These are phyloP conservation scores for Paraphoma sp. DNA, from an alignment of 2,329 filamentous ascomycete genomes.

Conservation along the genomic window DNA sequence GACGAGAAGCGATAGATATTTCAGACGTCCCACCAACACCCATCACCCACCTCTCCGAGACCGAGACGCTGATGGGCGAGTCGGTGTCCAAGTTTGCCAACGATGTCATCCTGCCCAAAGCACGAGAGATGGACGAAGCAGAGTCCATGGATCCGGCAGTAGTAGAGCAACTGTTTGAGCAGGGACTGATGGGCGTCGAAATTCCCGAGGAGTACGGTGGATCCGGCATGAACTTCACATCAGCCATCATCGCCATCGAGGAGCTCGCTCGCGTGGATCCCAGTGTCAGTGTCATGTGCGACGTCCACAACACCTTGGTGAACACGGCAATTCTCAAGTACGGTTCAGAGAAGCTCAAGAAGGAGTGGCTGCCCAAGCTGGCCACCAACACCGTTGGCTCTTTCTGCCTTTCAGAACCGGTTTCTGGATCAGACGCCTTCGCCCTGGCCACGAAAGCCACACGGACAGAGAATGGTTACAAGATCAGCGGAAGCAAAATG, in stretches of 20 bases:
- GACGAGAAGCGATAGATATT: slow-evolving; percentile 57
- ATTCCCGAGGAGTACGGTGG: slow-evolving; percentile 97
- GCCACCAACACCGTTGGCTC: slow-evolving; percentile 88
- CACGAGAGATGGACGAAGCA: slow-evolving; percentile 96
- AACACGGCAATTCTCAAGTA: slow-evolving; percentile 92
- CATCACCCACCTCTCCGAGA: slow-evolving; percentile 90
- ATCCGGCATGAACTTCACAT: slow-evolving; percentile 98
- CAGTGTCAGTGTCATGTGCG: slow-evolving; percentile 91
- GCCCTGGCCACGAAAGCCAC: slow-evolving; percentile 90
- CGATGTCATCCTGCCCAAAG: slow-evolving; percentile 87
- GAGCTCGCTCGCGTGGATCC: slow-evolving; percentile 94
- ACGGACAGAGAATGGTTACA: slow-evolving; percentile 83
- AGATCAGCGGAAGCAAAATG: slow-evolving; percentile 94
- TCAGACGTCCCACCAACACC: slow-evolving; percentile 85
- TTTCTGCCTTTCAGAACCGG: slow-evolving; percentile 92
- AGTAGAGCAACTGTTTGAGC: slow-evolving; percentile 94
- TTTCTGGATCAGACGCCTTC: slow-evolving; percentile 94
- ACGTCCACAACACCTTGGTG: slow-evolving; percentile 98
- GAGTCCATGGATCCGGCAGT: slow-evolving; percentile 89
- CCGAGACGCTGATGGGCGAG: slow-evolving; percentile 87
- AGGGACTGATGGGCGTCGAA: slow-evolving; percentile 96
- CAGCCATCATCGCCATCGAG: slow-evolving; percentile 95
- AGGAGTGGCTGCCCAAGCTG: slow-evolving; percentile 86
- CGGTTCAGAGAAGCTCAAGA: slow-evolving; percentile 77
- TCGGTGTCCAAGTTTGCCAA: slow-evolving; percentile 89